Evolutionary conservation across 164 flowering plant genomes (phyloP), one percentile per base, ranked within the genome.

Genomic region (Sedum album): DNA sequence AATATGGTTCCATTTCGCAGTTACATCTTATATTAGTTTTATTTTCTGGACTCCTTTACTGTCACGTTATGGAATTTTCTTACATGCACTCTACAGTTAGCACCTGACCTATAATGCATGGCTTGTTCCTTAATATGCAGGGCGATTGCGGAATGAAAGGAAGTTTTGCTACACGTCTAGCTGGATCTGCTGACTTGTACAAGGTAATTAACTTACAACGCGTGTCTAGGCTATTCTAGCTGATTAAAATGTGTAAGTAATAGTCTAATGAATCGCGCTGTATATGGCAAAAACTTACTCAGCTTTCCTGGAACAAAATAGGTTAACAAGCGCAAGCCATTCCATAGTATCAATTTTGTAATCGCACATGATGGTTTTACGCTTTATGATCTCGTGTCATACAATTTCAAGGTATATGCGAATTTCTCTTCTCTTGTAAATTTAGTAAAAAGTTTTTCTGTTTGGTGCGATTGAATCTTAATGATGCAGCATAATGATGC

Each of bases 361-460:
- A 91, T 87, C 69, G 95, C 99, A 63, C 99, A 94, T 75, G 99
- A 94, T 79, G 99, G 99, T 1, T 94, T 94, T 77, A 89, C 97
- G 21, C 71, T 91, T 28, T 73, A 78, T 70, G 99, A 94, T 74
- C 97, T 94, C 69, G 99, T 94, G 35, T 83, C 99, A 36, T 94
- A 94, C 83, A 91, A 91, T 71, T 72, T 60, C 60, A 94, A 94
- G 97, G 99, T 91, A 86, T 51, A 15, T 57, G 65, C 2, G n/a
- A 48, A 14, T 36, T n/a, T n/a, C 35, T 7, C 10, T 5, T 26
- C 31, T 64, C 20, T 28, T 28, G n/a, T 55, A 8, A 25, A 55
- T 55, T 23, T 28, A 2, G 31, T 57, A 57, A 11, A 30, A 57
- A n/a, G n/a, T n/a, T n/a, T n/a, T n/a, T n/a, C n/a, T n/a, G n/a